Evolutionary conservation across 495 filamentous ascomycete species (phyloP), one percentile per base, ranked within the genome.

Genomic region (Aspergillus ellipticus): DNA sequence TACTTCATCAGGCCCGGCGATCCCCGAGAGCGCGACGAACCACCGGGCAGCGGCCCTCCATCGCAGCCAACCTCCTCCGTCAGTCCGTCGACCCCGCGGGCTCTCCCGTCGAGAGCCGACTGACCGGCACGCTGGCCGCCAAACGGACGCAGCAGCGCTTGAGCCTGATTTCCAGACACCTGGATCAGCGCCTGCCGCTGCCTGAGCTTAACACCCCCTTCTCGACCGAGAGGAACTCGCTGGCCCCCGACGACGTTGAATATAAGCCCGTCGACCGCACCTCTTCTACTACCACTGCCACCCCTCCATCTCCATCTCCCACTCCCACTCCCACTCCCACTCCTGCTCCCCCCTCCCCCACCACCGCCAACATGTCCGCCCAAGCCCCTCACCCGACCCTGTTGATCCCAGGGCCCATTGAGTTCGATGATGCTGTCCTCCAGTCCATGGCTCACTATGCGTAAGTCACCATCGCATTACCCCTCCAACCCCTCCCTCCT

Each of bases 371-470:
- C 37, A 92, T 94, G 89, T 92, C 89, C 47, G 77, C 74, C 53
- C 92, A 96, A 79, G 74, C 89, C 42, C 77, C 83, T 49, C 92
- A 96, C 69, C 83, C 89, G 54, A 82, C 91, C 35, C 73, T 97
- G 66, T 82, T 98, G 64, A 96, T 98, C 66, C 94, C 94, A 21
- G 94, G 94, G 24, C 94, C 94, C 67, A 94, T 98, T 68, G 94
- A 98, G 75, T 97, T 97, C 66, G 94, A 97, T 70, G 94, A 98
- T 89, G 92, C 85, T 42, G 94, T 98, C 49, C 84, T 98, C 43
- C 80, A 90, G 70, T 89, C 92, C 53, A 97, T 97, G 94, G 82
- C 87, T 70, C 94, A 97, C 75, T 96, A 87, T 77, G 93, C 92
- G 92, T 96, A 69, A 67, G 81, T 76, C 24, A n/a, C 39, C 11